phyloP scores from a whole-genome alignment of 148 eudicot genomes.

The Salicornia ramosissima region DNA sequence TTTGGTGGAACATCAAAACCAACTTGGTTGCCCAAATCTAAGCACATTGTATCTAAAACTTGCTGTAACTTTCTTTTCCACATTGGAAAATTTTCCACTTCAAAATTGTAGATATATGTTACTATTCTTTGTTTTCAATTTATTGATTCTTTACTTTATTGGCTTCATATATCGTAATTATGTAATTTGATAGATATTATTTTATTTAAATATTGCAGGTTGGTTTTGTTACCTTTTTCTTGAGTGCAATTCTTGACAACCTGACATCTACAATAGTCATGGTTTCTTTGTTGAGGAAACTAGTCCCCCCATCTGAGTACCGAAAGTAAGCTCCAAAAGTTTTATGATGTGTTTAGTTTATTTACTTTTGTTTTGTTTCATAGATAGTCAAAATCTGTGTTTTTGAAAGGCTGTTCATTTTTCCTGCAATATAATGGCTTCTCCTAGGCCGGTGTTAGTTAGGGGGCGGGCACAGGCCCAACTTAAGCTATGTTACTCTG shows the following conservation, averaged over 20 bases:
- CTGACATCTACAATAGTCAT: conserved; percentile 95
- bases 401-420: background rate
- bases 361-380: background rate
- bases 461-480: no score
- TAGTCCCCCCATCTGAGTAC: conserved; percentile 89
- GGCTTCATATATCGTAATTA: background rate
- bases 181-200: conserved; percentile 8
- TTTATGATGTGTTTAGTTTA: background rate
- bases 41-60: no score
- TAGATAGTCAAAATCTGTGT: no score
- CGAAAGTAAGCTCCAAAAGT: conserved; percentile 61
- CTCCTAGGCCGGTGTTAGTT: background rate
- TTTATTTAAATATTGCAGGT: conserved; percentile 53
- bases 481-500: no score
- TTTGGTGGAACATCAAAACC: background rate
- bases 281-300: conserved; percentile 88
- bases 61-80: background rate
- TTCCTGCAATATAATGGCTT: background rate
- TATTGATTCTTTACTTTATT: background rate
- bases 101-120: background rate
- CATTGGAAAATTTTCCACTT: background rate
- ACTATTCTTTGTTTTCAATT: background rate
- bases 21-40: background rate
- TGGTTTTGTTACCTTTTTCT: conserved; percentile 91
- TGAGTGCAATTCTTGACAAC: conserved; percentile 93